Evolutionary conservation across 495 filamentous ascomycete genomes (phyloP), one percentile per base, ranked within the genome.

Genomic region (Sordaria brevicollis): DNA sequence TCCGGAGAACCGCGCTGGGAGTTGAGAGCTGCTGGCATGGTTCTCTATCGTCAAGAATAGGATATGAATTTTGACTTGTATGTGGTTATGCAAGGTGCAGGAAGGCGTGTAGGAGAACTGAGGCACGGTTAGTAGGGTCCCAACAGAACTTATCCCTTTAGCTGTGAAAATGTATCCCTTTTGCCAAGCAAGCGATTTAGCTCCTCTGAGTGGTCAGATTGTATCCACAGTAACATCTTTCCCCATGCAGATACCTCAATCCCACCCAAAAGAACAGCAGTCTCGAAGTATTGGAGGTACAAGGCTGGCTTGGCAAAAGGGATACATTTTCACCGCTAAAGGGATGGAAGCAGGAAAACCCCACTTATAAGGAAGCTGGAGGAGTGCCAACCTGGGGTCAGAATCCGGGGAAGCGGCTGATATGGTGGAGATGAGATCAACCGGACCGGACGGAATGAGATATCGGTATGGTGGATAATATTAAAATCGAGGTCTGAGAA

Each of bases 11-110:
- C 75, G 37, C 82, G 79, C 38, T 87, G 77, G 2, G 84, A 83
- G 77, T 86, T 85, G 71, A 87, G 79, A 78, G 87, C 86, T 8
- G 86, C 85, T 69, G 86, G 79, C 86, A 87, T 87, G 54, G 67
- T 69, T 41, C 33, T 66, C 57, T 62, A 29, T 2, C 25, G 49
- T 33, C 2, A 62, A 33, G 49, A 6, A 31, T 25, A 13, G 21
- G 10, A 6, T 25, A 13, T 13, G 10, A 6, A 3, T 62, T 31
- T 62, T 31, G 49, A 17, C 25, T 62, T 31, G 33, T 31, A 62
- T 6, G 13, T 8, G 25, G 33, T 31, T 2, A 1, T 21, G 25
- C 2, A 29, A 29, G 49, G 2, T 57, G 49, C 25, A 31, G 13
- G 29, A 31, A 31, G 49, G 25, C 33, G 49, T 15, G 25, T 25